Evolutionary conservation across 352 stramenopile genomes (phyloP), one percentile per base, ranked within the genome.

Genomic region (Pythium phragmiticola): DNA sequence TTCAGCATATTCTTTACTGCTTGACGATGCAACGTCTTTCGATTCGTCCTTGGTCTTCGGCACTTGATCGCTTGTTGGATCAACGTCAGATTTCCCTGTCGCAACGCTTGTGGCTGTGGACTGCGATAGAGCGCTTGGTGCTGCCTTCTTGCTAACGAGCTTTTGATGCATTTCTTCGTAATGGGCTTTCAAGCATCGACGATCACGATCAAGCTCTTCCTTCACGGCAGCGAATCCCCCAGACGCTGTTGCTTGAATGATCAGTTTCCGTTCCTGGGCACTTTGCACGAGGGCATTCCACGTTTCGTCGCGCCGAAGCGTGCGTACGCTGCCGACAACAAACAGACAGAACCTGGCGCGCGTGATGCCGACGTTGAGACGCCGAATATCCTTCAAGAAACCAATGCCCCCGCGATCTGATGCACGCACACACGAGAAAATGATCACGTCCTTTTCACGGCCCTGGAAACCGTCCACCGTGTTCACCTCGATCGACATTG

Each of bases 401-500:
- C 90, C 90, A 60, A 97, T 94, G 21, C 86, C 87, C 21, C 89
- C 80, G 7, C 82, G 72, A 26, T 75, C 73, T 11, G 84, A 94
- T 9, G 90, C 78, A 48, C 90, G 88, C 16, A 99, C 97, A 39
- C 96, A 96, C 7, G 96, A 99, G 70, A 99, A 98, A 42, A 99
- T 95, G 63, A 99, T 99, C 14, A 99, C 74, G 73, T 99, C 97
- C 60, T 98, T 98, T 76, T 99, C 98, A 50, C 97, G 82, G 2
- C 98, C 98, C 54, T 99, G 98, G 72, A 99, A 99, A 0, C 92
- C 96, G 80, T 99, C 97, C 6, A 99, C 96, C 4, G 95, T 98
- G 59, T 98, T 98, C 11, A 99, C 92, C 77, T 99, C 87, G 46
- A 98, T 69, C n/a, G 77, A 88, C 19, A 92, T 42, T 0, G 61